A percentile compares a stretch with the other conserved stretches of the same genome.
Conservation (phyloP, 148 eudicot genomes). For the Heliosperma pusillum region DNA sequence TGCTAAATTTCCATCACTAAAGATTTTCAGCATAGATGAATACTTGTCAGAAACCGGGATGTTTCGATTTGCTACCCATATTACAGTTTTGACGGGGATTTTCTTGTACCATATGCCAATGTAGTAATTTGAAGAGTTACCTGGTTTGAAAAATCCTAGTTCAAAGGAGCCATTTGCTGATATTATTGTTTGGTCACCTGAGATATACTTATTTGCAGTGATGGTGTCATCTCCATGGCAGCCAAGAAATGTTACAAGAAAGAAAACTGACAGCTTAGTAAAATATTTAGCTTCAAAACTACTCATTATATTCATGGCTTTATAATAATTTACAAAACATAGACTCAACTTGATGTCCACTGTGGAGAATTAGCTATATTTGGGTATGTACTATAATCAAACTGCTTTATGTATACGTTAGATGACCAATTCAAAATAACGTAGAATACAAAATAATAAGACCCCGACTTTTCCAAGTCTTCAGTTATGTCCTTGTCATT, state of each 20-base stretch:
- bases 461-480: too few relatives aligned
- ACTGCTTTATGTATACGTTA: too few relatives aligned
- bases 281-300: background rate
- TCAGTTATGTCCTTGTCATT: too few relatives aligned
- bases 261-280: slow-evolving; percentile 3
- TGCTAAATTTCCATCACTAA: slow-evolving; percentile 41
- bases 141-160: slow-evolving; percentile 52
- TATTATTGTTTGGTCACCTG: slow-evolving; percentile 44
- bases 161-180: slow-evolving; percentile 36
- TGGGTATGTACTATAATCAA: too few relatives aligned
- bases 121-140: slow-evolving; percentile 37
- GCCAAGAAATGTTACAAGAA: slow-evolving; percentile 14
- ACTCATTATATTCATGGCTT: slow-evolving; percentile 7
- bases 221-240: slow-evolving; percentile 40
- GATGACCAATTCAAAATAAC: too few relatives aligned
- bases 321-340: background rate
- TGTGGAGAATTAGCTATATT: too few relatives aligned
- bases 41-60: slow-evolving; percentile 31
- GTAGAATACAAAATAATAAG: too few relatives aligned
- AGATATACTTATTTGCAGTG: slow-evolving; percentile 33
- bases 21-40: slow-evolving; percentile 27
- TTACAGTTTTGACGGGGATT: slow-evolving; percentile 26
- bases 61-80: slow-evolving; percentile 56
- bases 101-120: slow-evolving; percentile 46
- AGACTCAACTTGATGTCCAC: too few relatives aligned